Evolutionary conservation across 2,329 filamentous ascomycete genomes (phyloP).

Genomic region (Ceratocystis diversiconidia): DNA sequence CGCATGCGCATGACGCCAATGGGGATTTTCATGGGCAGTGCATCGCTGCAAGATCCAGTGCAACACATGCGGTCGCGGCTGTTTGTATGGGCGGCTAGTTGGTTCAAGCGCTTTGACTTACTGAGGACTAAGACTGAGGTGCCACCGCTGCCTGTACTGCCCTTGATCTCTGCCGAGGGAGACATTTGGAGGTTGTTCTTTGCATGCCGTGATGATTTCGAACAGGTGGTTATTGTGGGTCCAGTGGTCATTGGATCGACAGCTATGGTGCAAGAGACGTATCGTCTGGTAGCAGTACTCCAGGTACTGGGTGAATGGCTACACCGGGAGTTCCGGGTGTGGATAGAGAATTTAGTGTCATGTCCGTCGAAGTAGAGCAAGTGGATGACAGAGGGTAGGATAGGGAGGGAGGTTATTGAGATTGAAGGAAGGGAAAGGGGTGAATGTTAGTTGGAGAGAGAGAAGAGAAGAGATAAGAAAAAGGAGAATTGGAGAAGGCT

Average conservation of each 20-base stretch:
- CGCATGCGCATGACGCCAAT: conserved; percentile 8
- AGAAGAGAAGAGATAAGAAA: neutral
- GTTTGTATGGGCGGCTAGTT: conserved; percentile 16
- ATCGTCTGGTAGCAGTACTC: conserved; percentile 10
- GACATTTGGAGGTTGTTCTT: conserved; percentile 16
- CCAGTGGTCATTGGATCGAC: conserved; percentile 16
- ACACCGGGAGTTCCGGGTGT: conserved; percentile 5
- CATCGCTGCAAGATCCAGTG: conserved; percentile 6
- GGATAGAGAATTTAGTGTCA: conserved; percentile 8
- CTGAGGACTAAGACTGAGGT: conserved; percentile 1
- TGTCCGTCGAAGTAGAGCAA: neutral
- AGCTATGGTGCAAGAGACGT: conserved; percentile 13
- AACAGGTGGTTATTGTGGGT: conserved; percentile 8
- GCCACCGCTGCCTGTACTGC: conserved; percentile 10
- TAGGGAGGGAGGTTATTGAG: neutral
- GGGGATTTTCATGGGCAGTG: conserved; percentile 14
- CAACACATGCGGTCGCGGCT: conserved; percentile 7
- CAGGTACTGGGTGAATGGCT: conserved; percentile 11
- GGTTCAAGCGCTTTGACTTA: conserved; percentile 15
- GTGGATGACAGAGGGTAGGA: neutral
- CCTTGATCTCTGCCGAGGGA: conserved; percentile 13
- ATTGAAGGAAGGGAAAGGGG: neutral
- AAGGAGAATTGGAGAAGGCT: neutral
- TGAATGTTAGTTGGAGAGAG: neutral
- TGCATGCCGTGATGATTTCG: conserved; percentile 11